Evolutionary conservation across 768 basidiomycete species (phyloP), one percentile per base, ranked within the genome.

Genomic region (Scleroderma citrinum): DNA sequence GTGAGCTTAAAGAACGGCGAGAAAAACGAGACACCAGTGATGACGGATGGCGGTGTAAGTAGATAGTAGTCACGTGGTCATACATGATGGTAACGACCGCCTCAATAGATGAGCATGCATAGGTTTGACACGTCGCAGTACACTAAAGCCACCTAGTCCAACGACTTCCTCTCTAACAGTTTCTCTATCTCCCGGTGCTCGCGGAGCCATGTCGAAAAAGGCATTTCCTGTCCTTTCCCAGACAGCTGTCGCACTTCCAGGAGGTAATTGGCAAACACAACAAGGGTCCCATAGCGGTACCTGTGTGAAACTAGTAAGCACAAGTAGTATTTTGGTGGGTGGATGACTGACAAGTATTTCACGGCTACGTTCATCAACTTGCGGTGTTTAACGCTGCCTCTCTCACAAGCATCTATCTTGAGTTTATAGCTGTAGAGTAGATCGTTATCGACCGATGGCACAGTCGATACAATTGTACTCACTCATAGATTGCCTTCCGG

Each of bases 401-500:
- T 85, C 57, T 87, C 86, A 40, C 82, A 81, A 0, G 92, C 86
- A 39, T 92, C 92, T 1, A 81, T 80, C 59, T 94, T 92, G 43
- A 97, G 75, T 66, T 95, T 94, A 71, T 93, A 92, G 63, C 93
- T 96, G 56, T 20, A n/a, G 46, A 46, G 48, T 48, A 29, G 36
- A 23, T 45, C 47, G 30, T 37, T 39, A 44, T 34, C 29, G 40
- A 32, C 13, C 12, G 23, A 29, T 21, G 11, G 43, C n/a, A n/a
- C n/a, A 39, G 31, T 24, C 30, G 47, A 42, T 17, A 35, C 34
- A 6, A 12, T 20, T 19, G 34, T 40, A 71, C 87, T 66, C 63
- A 97, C 87, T 95, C 91, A 62, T 91, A 96, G 43, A 99, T 86
- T 0, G 96, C 92, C 65, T 90, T 91, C 31, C 96, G 82, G 34